phyloP scores from a whole-genome alignment of 1,284 basidiomycete species.

The Hortiboletus rubellus region DNA sequence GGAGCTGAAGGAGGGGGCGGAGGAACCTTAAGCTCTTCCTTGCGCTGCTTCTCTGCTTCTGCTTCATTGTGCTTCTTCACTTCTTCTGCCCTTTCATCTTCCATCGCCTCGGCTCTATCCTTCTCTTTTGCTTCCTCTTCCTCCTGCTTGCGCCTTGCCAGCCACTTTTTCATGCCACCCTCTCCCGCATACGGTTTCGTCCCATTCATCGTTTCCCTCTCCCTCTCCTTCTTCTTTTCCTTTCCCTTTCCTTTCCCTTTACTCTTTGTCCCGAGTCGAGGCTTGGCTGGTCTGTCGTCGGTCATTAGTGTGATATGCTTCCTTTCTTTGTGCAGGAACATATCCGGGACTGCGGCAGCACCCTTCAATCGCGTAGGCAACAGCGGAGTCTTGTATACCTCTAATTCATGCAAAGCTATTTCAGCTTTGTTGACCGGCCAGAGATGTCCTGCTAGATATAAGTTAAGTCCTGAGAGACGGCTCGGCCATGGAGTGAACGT shows the following conservation, averaged over 20 bases:
- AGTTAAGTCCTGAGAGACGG: constrained; percentile 9
- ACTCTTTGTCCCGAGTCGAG: constrained; percentile 36
- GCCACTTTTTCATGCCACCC: constrained; percentile 71
- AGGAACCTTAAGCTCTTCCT: constrained; percentile 25
- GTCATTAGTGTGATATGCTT: constrained; percentile 60
- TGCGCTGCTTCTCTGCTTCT: constrained; percentile 24
- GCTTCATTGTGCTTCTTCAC: constrained; percentile 21
- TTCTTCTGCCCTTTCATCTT: constrained; percentile 34
- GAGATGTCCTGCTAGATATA: constrained; percentile 29
- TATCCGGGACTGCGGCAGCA: constrained; percentile 52
- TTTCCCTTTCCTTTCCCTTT: constrained; percentile 35
- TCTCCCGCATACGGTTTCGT: constrained; percentile 73
- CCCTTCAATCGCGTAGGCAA: constrained; percentile 65
- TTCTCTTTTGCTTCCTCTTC: constrained; percentile 34
- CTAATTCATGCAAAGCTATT: constrained; percentile 64
- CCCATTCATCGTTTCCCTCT: constrained; percentile 41
- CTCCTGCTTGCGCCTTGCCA: constrained; percentile 51
- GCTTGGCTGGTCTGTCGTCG: constrained; percentile 43
- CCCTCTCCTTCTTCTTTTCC: constrained; percentile 34
- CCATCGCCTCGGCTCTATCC: constrained; percentile 37
- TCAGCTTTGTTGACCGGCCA: constrained; percentile 55
- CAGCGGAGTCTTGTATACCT: constrained; percentile 74
- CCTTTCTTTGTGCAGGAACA: constrained; percentile 61
- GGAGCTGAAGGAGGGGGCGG: constrained; percentile 26
- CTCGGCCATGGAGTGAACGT: constrained; percentile 16